A percentile compares a stretch with the other conserved stretches of the same genome.
These are phyloP conservation scores for Verticillium isaacii DNA, from an alignment of 2,329 filamentous ascomycete species.

Conservation along the genomic window DNA sequence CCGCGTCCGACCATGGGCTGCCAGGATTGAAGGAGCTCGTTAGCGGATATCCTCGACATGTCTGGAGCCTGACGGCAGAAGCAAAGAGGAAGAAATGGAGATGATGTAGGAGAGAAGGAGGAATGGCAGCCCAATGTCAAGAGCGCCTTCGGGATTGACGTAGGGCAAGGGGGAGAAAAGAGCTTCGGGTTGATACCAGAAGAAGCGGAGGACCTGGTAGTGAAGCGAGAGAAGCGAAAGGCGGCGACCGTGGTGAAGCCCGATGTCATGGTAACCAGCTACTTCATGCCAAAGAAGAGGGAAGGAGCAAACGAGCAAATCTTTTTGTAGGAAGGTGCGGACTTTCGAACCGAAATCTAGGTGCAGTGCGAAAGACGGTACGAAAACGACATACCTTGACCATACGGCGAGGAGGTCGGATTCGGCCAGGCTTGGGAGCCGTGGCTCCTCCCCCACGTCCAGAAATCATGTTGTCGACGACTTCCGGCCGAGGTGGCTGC, in stretches of 20 bases:
- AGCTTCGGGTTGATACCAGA: not conserved
- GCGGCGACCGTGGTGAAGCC: too few relatives aligned
- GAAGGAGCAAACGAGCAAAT: not conserved
- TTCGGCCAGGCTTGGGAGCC: constrained; percentile 31
- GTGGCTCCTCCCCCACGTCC: constrained; percentile 32
- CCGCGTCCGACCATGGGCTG: constrained; percentile 27
- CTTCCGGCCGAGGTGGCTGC: not conserved
- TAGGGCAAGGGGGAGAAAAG: not conserved
- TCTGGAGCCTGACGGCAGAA: not conserved
- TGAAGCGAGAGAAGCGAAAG: not conserved
- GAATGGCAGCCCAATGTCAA: too few relatives aligned
- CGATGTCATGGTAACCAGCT: constrained; percentile 5
- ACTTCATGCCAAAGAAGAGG: not conserved
- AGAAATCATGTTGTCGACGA: constrained; percentile 36
- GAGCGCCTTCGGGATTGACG: too few relatives aligned
- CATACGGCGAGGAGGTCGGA: constrained; percentile 37
- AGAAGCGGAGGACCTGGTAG: not conserved
- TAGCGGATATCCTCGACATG: constrained; percentile 3
- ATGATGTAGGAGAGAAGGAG: not conserved
- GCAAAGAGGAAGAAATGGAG: not conserved
- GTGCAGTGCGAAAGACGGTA: not conserved
- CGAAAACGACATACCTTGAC: constrained; percentile 29
- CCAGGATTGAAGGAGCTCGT: constrained; percentile 1
- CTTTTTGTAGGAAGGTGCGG: not conserved
- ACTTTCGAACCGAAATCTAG: not conserved